A percentile compares a stretch with the other conserved stretches of the same genome.
phyloP scores from a whole-genome alignment of 2,329 filamentous ascomycete genomes.

The Diplodia seriata region DNA sequence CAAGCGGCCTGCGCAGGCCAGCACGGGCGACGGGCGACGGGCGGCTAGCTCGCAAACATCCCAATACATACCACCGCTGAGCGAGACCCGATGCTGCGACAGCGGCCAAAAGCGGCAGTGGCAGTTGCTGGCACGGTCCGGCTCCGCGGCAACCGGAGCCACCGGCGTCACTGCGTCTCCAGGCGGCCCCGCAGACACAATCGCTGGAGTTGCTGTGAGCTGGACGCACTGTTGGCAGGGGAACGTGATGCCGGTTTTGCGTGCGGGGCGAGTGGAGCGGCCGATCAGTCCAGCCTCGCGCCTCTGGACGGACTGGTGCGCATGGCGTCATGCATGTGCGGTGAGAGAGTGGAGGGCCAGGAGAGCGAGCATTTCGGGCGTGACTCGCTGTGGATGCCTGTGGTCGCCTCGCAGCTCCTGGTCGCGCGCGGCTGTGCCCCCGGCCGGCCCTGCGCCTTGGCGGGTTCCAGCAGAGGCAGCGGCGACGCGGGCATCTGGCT shows the following conservation, averaged over 20 bases:
- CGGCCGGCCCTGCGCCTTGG: not conserved
- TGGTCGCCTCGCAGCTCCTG: slow-evolving; percentile 19
- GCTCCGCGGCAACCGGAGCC: slow-evolving; percentile 22
- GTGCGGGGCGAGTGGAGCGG: slow-evolving; percentile 5
- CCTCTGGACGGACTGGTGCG: not conserved
- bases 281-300: slow-evolving; percentile 11
- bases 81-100: not conserved
- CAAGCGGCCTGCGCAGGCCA: not conserved
- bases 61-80: not conserved
- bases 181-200: slow-evolving; percentile 8
- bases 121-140: not conserved
- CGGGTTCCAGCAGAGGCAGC: not conserved
- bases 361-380: slow-evolving; percentile 8
- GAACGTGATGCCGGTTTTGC: slow-evolving; percentile 8
- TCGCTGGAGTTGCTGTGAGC: slow-evolving; percentile 3
- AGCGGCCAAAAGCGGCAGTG: not conserved
- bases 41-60: slow-evolving; percentile 2
- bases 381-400: slow-evolving; percentile 17
- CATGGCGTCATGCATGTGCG: slow-evolving; percentile 26
- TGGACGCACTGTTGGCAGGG: slow-evolving; percentile 23
- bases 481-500: not conserved
- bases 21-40: too few relatives aligned
- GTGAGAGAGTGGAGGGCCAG: not conserved
- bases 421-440: slow-evolving; percentile 23
- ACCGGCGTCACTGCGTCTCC: slow-evolving; percentile 14